Percentiles rank a stretch among this genome's conserved stretches.
phyloP scores from a whole-genome alignment of 2,329 filamentous ascomycete species.

The Aureobasidium sp. region DNA sequence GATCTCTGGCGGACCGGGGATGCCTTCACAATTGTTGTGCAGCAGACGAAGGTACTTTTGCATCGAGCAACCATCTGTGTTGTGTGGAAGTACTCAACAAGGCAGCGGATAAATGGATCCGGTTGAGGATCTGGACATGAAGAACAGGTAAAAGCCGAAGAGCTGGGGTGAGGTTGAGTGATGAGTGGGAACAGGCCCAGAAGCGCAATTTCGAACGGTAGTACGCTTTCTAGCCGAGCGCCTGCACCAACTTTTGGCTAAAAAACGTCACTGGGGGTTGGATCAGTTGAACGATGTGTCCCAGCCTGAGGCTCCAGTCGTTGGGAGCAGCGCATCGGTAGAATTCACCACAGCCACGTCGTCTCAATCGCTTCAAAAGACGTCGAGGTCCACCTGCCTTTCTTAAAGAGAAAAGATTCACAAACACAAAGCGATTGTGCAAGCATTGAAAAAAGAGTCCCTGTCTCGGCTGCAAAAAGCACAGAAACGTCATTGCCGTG shows the following conservation, averaged over 20 bases:
- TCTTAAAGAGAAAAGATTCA: background rate
- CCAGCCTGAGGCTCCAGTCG: constrained; percentile 6
- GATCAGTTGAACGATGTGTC: background rate
- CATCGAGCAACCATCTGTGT: background rate
- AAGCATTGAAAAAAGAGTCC: background rate
- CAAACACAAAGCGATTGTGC: background rate
- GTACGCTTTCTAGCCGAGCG: constrained; percentile 3
- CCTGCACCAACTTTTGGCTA: constrained; percentile 3
- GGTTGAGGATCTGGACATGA: background rate
- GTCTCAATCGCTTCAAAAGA: background rate
- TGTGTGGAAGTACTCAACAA: background rate
- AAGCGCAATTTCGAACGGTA: constrained; percentile 2
- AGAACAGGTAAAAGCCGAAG: background rate
- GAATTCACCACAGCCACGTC: background rate
- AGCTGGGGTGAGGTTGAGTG: background rate
- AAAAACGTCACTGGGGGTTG: constrained; percentile 4
- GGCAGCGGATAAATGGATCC: background rate
- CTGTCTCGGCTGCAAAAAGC: background rate
- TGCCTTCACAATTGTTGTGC: background rate
- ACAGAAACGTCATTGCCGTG: background rate
- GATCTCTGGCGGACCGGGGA: background rate
- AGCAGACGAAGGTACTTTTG: background rate
- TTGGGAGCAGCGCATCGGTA: background rate
- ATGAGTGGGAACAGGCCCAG: background rate
- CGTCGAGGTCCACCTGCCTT: background rate